Conservation (phyloP, 306 rosid species). For the Lathyrus sativus region DNA sequence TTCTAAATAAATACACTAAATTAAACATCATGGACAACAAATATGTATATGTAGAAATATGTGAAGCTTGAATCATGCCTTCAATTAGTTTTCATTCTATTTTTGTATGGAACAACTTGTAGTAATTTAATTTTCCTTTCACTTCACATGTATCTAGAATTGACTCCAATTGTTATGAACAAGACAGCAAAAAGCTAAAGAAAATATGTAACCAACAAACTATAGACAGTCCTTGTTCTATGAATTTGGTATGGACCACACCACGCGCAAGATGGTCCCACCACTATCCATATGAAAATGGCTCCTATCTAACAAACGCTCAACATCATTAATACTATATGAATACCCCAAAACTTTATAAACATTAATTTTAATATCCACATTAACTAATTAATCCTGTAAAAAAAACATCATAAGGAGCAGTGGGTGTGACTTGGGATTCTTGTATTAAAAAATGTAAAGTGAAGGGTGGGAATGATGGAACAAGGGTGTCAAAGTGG, state of each 20-base stretch:
- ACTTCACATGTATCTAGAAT: too few relatives aligned
- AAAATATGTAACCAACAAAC: slow-evolving; percentile 21
- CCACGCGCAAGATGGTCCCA: slow-evolving; percentile 47
- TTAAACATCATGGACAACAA: too few relatives aligned
- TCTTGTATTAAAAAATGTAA: slow-evolving; percentile 38
- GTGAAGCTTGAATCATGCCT: too few relatives aligned
- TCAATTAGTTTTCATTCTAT: too few relatives aligned
- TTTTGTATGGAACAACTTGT: too few relatives aligned
- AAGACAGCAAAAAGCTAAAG: slow-evolving; percentile 7
- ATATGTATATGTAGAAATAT: too few relatives aligned
- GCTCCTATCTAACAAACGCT: slow-evolving; percentile 43
- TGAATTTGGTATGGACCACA: slow-evolving; percentile 45
- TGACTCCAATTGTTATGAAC: not conserved
- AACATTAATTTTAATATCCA: not conserved
- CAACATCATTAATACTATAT: slow-evolving; percentile 4
- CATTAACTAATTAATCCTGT: slow-evolving; percentile 15
- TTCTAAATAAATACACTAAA: too few relatives aligned
- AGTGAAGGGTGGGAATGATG: slow-evolving; percentile 58
- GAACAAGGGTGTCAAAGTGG: slow-evolving; percentile 52
- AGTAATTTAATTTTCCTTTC: too few relatives aligned
- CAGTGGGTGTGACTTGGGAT: slow-evolving; percentile 48
- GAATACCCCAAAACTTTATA: not conserved
- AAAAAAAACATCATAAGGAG: slow-evolving; percentile 33
- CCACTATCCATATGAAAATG: slow-evolving; percentile 31
- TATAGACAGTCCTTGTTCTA: slow-evolving; percentile 24